phyloP scores from a whole-genome alignment of 208 protist genomes.

The Leishmania tropica region DNA sequence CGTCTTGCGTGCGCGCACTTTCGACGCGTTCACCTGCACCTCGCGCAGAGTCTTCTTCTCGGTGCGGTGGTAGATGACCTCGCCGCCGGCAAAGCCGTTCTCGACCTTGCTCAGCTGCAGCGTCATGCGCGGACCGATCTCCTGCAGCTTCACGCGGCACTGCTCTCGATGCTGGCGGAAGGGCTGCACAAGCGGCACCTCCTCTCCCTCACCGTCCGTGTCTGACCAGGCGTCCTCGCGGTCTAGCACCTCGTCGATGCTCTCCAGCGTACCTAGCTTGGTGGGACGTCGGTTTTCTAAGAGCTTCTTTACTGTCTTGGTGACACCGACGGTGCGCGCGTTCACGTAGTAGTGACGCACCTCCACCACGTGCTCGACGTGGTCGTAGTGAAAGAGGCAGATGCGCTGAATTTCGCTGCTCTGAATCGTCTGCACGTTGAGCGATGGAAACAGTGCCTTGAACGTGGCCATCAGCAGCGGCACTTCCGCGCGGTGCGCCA shows the following conservation, averaged over 20 bases:
- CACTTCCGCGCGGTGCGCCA: conserved; percentile 63
- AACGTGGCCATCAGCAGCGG: conserved; percentile 86
- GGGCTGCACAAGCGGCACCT: conserved; percentile 84
- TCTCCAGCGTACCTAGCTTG: conserved; percentile 77
- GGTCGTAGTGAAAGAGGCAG: conserved; percentile 90
- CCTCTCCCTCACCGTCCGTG: conserved; percentile 92
- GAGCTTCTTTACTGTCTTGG: conserved; percentile 89
- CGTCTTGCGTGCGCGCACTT: conserved; percentile 65
- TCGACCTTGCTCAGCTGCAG: conserved; percentile 90
- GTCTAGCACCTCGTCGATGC: conserved; percentile 82
- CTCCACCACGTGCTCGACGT: conserved; percentile 84
- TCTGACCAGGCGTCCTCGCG: conserved; percentile 87
- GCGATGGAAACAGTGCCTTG: conserved; percentile 78
- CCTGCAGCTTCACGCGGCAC: conserved; percentile 91
- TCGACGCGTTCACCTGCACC: conserved; percentile 68
- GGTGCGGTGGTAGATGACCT: conserved; percentile 83
- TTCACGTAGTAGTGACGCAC: conserved; percentile 92
- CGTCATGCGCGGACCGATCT: conserved; percentile 92
- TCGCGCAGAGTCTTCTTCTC: conserved; percentile 69
- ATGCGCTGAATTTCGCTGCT: conserved; percentile 85
- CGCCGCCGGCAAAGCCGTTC: conserved; percentile 86
- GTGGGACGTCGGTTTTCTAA: conserved; percentile 82
- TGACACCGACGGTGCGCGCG: conserved; percentile 73
- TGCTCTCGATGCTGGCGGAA: conserved; percentile 88
- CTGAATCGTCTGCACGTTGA: conserved; percentile 85